These are phyloP conservation scores for Penicillium paneum DNA, from an alignment of 2,329 filamentous ascomycete species.

Conservation along the genomic window DNA sequence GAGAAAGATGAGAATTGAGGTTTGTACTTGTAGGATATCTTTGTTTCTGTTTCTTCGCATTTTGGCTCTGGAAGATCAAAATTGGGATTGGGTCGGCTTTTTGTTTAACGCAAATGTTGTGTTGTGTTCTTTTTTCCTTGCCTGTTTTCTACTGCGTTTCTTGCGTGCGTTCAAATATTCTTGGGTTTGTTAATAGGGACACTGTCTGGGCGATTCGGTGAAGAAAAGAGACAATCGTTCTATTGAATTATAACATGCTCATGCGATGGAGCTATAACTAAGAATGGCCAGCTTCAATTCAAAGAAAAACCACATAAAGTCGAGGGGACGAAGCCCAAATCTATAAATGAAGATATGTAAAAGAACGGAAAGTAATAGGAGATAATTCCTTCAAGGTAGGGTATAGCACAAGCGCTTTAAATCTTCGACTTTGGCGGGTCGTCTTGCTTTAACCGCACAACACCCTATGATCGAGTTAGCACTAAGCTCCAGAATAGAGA, in stretches of 20 bases:
- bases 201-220: not conserved
- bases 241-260: conserved; percentile 1
- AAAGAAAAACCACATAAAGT: not conserved
- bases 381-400: not conserved
- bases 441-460: conserved; percentile 48
- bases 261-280: not conserved
- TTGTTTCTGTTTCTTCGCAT: not conserved
- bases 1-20: conserved; percentile 11
- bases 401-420: conserved; percentile 14
- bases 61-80: conserved; percentile 7
- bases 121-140: not conserved
- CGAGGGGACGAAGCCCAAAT: not conserved
- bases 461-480: conserved; percentile 36
- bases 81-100: conserved; percentile 12
- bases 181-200: not conserved
- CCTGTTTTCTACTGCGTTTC: not conserved
- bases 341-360: conserved; percentile 9
- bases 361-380: not conserved
- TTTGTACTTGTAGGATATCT: conserved; percentile 5
- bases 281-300: not conserved
- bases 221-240: not conserved
- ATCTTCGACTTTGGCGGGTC: conserved; percentile 34
- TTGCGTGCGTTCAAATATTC: not conserved
- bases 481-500: not conserved
- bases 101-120: conserved; percentile 8